Conservation (phyloP, 768 basidiomycete species). For the Tricholomella constricta region DNA sequence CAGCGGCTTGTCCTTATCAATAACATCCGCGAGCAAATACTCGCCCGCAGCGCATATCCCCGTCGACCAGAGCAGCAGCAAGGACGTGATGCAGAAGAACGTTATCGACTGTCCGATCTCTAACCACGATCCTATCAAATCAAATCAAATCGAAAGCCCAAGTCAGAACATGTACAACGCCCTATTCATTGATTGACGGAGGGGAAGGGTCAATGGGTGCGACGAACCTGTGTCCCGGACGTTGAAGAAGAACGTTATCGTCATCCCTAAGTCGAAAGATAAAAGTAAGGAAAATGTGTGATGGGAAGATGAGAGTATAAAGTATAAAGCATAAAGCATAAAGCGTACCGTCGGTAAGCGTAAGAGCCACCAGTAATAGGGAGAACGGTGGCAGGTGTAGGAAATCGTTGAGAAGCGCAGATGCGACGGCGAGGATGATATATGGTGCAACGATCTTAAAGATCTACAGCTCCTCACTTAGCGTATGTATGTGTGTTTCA, state of each 20-base stretch:
- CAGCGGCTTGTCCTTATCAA: not conserved
- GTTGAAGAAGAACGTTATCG: constrained; percentile 79
- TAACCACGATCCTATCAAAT: constrained; percentile 79
- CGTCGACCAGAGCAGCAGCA: constrained; percentile 78
- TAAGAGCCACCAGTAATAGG: constrained; percentile 74
- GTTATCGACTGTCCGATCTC: constrained; percentile 89
- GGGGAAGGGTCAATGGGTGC: no score
- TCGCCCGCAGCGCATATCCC: constrained; percentile 77
- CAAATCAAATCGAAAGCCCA: no score
- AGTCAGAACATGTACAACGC: no score
- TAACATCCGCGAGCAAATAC: constrained; percentile 58
- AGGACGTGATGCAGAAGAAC: constrained; percentile 83
- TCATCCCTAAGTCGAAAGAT: constrained; percentile 60
- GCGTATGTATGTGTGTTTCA: not conserved
- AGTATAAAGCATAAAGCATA: not conserved
- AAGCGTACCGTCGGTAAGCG: constrained; percentile 65
- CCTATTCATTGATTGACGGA: no score
- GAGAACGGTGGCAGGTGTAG: constrained; percentile 78
- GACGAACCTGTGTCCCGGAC: constrained; percentile 74
- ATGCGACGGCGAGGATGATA: constrained; percentile 68
- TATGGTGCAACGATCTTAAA: constrained; percentile 87
- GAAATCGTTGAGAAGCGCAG: constrained; percentile 67
- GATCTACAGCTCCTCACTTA: constrained; percentile 43
- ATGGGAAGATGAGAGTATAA: no score
- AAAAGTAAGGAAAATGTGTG: constrained; percentile 5